Evolutionary conservation across 2,329 filamentous ascomycete species (phyloP), one percentile per base, ranked within the genome.

Genomic region (Cylindrodendrum hubeiense): DNA sequence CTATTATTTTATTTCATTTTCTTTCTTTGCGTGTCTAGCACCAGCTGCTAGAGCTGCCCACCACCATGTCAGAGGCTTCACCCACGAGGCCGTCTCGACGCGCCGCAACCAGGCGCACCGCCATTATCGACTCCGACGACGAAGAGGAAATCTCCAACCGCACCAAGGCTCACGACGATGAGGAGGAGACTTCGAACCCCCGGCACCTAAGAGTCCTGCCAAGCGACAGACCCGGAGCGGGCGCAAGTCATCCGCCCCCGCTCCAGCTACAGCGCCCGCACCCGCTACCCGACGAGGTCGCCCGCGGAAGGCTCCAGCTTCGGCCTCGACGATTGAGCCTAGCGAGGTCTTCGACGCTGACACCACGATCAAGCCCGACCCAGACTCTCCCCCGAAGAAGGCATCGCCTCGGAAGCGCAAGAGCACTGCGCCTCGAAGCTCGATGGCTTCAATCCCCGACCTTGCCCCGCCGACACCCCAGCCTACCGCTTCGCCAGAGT

Each of bases 171-270:
- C 84, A 88, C 17, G 86, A 91, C 28, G 88, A 91, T 4, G 85
- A 82, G 53, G 92, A 93, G 68, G 91, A 95, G 93, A 97, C 53
- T 96, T 94, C 74, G 92, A 91, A 47, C 94, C 94, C 3, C 91
- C 91, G 51, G 87, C 91, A 1, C 83, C 87, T 64, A 84, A 82
- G 50, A 87, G 84, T 64, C 82, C 86, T 33, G 8, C 28, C 21
- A 84, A 86, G 68, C 87, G 90, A 66, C 84, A 87, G 57, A 80
- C 78, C 33, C 74, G 79, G 47, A 75, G 72, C 49, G 73, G 78
- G 21, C 80, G 83, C 50, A 80, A 77, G 60, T 82, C 85, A 9
- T 60, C 73, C n/a, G 78, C 84, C 6, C 80, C 73, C n/a, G 78
- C 84, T 6, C 80, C 83, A 6, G 75, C 81, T n/a, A 78, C 86